A percentile compares a stretch with the other conserved stretches of the same genome.
phyloP scores from a whole-genome alignment of 2,329 filamentous ascomycete species.

The Clonostachys rhizophaga region DNA sequence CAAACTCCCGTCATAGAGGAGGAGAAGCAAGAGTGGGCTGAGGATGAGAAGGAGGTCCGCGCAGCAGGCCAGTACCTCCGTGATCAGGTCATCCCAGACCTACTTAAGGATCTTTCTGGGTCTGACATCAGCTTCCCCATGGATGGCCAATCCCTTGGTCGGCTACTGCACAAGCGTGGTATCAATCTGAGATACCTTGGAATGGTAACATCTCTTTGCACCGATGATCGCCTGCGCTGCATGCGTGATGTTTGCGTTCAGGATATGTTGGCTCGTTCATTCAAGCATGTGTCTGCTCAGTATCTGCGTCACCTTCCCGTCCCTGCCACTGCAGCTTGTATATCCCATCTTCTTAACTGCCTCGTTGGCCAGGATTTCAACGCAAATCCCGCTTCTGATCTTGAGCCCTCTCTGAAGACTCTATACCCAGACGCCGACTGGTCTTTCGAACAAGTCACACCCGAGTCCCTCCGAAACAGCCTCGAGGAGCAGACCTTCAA shows the following conservation, averaged over 20 bases:
- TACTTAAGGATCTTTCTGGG: constrained; percentile 82
- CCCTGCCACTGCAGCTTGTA: constrained; percentile 72
- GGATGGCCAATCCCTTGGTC: constrained; percentile 89
- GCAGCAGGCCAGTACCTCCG: constrained; percentile 76
- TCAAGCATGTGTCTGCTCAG: constrained; percentile 84
- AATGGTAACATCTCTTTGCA: constrained; percentile 67
- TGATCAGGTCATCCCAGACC: constrained; percentile 73
- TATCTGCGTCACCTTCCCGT: constrained; percentile 77
- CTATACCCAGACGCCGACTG: constrained; percentile 82
- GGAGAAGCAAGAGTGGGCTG: constrained; percentile 77
- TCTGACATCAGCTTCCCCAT: constrained; percentile 96
- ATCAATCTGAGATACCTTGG: constrained; percentile 98
- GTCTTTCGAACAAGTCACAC: constrained; percentile 74
- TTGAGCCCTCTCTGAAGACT: constrained; percentile 67
- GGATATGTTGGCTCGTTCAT: constrained; percentile 92
- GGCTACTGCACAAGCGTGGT: constrained; percentile 90
- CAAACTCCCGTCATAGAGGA: constrained; percentile 85
- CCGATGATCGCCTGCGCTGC: constrained; percentile 65
- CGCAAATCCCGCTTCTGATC: constrained; percentile 69
- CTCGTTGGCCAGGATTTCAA: constrained; percentile 76
- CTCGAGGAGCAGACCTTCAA: constrained; percentile 67
- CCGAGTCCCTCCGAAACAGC: constrained; percentile 62
- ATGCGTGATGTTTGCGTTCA: constrained; percentile 75
- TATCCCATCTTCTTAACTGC: constrained; percentile 90
- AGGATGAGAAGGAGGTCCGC: constrained; percentile 86